Base-by-base conservation (phyloP, 306 rosid species). In the Cucurbita pepo region DNA sequence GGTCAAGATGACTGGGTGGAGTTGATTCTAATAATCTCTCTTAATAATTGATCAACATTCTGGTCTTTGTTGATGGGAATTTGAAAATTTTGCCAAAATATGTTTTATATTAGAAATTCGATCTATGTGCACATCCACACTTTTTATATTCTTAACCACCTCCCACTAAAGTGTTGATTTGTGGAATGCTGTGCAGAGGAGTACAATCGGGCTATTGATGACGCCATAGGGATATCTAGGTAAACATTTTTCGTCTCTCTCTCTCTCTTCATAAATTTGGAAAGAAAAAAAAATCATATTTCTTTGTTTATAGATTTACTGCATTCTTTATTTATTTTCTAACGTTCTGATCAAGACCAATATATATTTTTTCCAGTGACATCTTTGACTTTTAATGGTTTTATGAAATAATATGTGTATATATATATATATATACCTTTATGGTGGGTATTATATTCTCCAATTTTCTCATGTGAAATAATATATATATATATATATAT, bases 221-320 rank as follows among this genome's bases (percentile, higher is more conserved):
- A 91, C 79, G 97, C 97, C 37, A 86, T 88, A 79, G 79, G 80
- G 78, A 30, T 81, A 67, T 81, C 88, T 30, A 84, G 79, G 97
- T 91, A 82, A 81, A 4, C 67, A 25, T 58, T 14, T 52, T 37
- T 45, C 22, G 69, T 77, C 70, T 63, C 51, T 41, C 51, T 10
- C 50, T 1, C 30, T 54, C 58, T 54, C 22, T 21, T 2, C 58
- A n/a, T 52, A 6, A 52, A 52, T 16, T 16, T 30, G 34, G 22
- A 0, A 52, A 52, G 3, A 10, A 0, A 13, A 16, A 52, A 0
- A 53, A n/a, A 53, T 0, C 73, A 47, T 15, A 21, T 51, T 25
- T 22, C 18, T 22, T 47, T 25, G 13, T 67, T 22, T 44, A 43
- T 47, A 47, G 41, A 47, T 69, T 50, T 48, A 69, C 47, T 50